Percentiles rank a stretch among this genome's conserved stretches.
Conservation (phyloP, 352 stramenopile genomes). For the Pythium periplocum region DNA sequence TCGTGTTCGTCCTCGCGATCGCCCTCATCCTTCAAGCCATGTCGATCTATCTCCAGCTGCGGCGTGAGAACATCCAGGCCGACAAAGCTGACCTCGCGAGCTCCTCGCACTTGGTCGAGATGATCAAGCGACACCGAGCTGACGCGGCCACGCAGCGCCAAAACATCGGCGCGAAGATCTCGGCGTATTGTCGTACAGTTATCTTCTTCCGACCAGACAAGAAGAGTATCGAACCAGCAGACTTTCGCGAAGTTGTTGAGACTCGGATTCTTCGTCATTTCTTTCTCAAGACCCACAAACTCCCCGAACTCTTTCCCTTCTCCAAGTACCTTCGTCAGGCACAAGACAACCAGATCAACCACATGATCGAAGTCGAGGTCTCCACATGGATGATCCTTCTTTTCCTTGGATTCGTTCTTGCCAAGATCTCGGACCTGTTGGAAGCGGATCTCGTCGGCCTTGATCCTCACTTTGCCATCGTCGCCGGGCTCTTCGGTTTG, state of each 20-base stretch:
- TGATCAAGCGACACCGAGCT: not conserved
- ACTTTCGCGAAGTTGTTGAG: slow-evolving; percentile 9
- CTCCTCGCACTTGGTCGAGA: slow-evolving; percentile 5
- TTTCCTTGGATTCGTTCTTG: not conserved
- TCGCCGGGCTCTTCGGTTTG: too few relatives aligned
- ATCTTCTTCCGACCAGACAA: not conserved
- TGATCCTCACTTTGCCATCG: not conserved
- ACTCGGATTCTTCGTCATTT: slow-evolving; percentile 17
- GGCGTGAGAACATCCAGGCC: too few relatives aligned
- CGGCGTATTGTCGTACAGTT: too few relatives aligned
- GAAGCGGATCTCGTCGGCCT: not conserved
- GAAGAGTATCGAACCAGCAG: not conserved
- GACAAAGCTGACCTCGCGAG: too few relatives aligned
- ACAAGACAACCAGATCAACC: slow-evolving; percentile 67
- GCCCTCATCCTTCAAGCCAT: too few relatives aligned
- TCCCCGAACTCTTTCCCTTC: slow-evolving; percentile 35
- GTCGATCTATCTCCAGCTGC: too few relatives aligned
- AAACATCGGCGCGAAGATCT: too few relatives aligned
- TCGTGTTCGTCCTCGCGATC: too few relatives aligned
- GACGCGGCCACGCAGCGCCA: too few relatives aligned
- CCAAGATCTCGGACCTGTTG: slow-evolving; percentile 2
- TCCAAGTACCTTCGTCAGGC: slow-evolving; percentile 65
- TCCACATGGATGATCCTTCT: slow-evolving; percentile 30
- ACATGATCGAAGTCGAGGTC: slow-evolving; percentile 70
- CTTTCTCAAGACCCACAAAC: slow-evolving; percentile 14